phyloP scores from a whole-genome alignment of 1,284 basidiomycete genomes.

The Cryptococcus floricola region DNA sequence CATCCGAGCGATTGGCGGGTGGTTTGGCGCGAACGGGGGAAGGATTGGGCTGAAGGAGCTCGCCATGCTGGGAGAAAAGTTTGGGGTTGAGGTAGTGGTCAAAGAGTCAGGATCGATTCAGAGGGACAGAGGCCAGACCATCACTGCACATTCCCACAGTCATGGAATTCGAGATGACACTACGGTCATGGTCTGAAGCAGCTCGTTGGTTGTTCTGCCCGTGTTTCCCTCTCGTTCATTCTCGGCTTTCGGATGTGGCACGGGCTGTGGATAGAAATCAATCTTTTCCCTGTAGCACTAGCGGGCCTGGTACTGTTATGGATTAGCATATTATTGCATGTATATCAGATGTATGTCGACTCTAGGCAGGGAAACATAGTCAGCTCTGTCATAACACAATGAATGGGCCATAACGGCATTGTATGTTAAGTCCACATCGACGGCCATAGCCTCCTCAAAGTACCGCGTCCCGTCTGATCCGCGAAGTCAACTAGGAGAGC shows the following conservation, averaged over 20 bases:
- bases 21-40: constrained; percentile 16
- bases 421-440: no score
- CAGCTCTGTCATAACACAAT: no score
- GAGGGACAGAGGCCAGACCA: not conserved
- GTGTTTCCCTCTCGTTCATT: not conserved
- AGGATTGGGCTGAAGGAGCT: constrained; percentile 24
- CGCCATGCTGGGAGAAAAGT: constrained; percentile 21
- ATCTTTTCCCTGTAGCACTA: not conserved
- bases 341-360: not conserved
- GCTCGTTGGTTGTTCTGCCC: not conserved
- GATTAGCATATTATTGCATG: not conserved
- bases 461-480: no score
- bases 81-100: constrained; percentile 4
- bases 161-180: not conserved
- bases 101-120: not conserved
- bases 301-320: not conserved
- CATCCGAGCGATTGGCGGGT: constrained; percentile 26
- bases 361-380: no score
- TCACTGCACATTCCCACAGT: not conserved
- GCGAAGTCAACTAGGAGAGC: no score
- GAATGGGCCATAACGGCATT: no score
- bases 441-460: no score
- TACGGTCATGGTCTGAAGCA: not conserved
- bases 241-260: not conserved
- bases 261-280: no score